A percentile compares a stretch with the other conserved stretches of the same genome.
phyloP scores from a whole-genome alignment of 2,329 filamentous ascomycete genomes.

The Sclerotinia glacialis region DNA sequence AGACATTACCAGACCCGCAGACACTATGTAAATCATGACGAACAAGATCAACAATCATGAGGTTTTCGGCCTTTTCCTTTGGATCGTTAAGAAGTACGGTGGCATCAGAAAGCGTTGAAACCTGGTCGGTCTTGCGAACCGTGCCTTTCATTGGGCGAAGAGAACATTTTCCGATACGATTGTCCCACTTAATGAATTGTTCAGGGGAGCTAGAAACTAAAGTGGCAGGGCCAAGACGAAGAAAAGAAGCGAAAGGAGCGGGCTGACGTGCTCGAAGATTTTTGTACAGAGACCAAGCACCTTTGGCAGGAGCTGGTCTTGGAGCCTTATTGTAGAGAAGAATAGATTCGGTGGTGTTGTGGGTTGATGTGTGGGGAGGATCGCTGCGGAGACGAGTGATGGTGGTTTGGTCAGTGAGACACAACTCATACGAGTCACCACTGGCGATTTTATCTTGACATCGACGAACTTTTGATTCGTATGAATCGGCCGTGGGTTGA shows the following conservation, averaged over 20 bases:
- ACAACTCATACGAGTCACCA: conserved; percentile 45
- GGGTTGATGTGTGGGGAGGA: conserved; percentile 10
- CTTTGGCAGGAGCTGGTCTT: conserved; percentile 20
- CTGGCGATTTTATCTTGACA: conserved; percentile 41
- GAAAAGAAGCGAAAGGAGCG: conserved; percentile 66
- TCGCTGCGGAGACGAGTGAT: conserved; percentile 24
- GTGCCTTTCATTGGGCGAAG: conserved; percentile 98
- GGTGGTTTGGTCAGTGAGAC: conserved; percentile 41
- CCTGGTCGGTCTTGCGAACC: conserved; percentile 69
- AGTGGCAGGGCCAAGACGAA: conserved; percentile 66
- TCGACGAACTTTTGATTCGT: conserved; percentile 39
- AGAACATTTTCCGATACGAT: conserved; percentile 58
- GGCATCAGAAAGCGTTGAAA: conserved; percentile 68
- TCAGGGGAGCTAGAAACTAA: conserved; percentile 84
- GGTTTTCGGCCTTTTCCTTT: conserved; percentile 92
- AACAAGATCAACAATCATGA: conserved; percentile 98
- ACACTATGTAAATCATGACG: conserved; percentile 88
- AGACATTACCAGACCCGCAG: conserved; percentile 69
- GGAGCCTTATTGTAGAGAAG: conserved; percentile 23
- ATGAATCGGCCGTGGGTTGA: conserved; percentile 30
- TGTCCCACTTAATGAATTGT: conserved; percentile 71
- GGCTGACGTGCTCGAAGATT: conserved; percentile 37
- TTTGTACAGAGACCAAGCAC: conserved; percentile 38
- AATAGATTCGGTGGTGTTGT: conserved; percentile 16
- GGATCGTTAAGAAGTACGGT: conserved; percentile 70